These are phyloP conservation scores for Phellopilus nigrolimitatus DNA, from an alignment of 1,284 basidiomycete genomes.

Conservation along the genomic window DNA sequence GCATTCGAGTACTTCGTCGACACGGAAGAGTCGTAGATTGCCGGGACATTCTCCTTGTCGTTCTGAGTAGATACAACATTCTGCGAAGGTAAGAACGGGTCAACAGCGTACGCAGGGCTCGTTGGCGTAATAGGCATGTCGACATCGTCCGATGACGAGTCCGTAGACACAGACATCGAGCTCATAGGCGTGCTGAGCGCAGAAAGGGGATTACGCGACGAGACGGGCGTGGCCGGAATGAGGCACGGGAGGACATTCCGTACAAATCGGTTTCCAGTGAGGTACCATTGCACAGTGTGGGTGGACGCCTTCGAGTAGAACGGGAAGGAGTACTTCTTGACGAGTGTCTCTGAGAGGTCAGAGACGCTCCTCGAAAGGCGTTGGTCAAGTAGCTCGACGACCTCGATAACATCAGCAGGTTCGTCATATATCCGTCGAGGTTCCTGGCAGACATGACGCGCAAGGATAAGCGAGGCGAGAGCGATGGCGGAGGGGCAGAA, in stretches of 20 bases:
- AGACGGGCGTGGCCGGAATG: slow-evolving; percentile 69
- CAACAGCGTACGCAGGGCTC: slow-evolving; percentile 47
- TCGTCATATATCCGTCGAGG: slow-evolving; percentile 74
- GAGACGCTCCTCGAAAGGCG: slow-evolving; percentile 83
- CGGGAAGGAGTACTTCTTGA: slow-evolving; percentile 96
- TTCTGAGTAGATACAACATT: slow-evolving; percentile 48
- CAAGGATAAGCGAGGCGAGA: slow-evolving; percentile 81
- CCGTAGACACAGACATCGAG: slow-evolving; percentile 64
- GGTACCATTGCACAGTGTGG: slow-evolving; percentile 88
- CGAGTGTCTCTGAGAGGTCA: slow-evolving; percentile 86
- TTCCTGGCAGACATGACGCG: slow-evolving; percentile 82
- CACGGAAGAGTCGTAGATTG: slow-evolving; percentile 54
- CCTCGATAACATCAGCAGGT: slow-evolving; percentile 69
- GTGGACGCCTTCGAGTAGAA: slow-evolving; percentile 95
- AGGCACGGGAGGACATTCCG: slow-evolving; percentile 41
- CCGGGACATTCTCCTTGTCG: slow-evolving; percentile 75
- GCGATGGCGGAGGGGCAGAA: slow-evolving; percentile 86
- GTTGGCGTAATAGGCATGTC: slow-evolving; percentile 78
- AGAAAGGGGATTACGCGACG: slow-evolving; percentile 44
- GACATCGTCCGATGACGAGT: slow-evolving; percentile 51
- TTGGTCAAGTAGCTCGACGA: slow-evolving; percentile 82
- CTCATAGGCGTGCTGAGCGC: slow-evolving; percentile 67
- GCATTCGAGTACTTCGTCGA: slow-evolving; percentile 66
- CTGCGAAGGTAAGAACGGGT: slow-evolving; percentile 48
- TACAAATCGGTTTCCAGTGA: slow-evolving; percentile 68